Percentiles rank a stretch among this genome's conserved stretches.
Conservation (phyloP, 345 rosid species). For the Cardamine occulta region DNA sequence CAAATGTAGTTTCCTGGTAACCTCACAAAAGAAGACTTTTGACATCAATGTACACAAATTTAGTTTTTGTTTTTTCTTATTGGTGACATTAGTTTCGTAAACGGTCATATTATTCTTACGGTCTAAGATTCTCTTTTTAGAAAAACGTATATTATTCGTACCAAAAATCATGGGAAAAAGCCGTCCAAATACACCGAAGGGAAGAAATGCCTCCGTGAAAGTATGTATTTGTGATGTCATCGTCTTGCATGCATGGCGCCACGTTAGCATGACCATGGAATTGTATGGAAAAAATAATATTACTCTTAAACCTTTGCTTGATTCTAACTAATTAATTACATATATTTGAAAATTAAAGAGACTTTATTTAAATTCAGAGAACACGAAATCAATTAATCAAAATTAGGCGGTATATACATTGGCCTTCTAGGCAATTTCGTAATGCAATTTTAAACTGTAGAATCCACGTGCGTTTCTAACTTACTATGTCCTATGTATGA, state of each 20-base stretch:
- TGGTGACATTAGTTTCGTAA: constrained; percentile 21
- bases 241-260: constrained; percentile 22
- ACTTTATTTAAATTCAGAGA: neutral
- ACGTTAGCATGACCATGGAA: neutral
- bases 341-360: constrained; percentile 11
- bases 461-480: constrained; percentile 35
- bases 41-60: constrained; percentile 8
- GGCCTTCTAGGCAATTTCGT: constrained; percentile 16
- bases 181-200: constrained; percentile 24
- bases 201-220: constrained; percentile 25
- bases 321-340: neutral
- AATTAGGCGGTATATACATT: constrained; percentile 17
- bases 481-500: neutral
- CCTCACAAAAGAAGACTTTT: constrained; percentile 19
- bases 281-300: neutral
- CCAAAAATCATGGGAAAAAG: neutral
- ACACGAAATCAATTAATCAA: neutral
- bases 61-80: constrained; percentile 13
- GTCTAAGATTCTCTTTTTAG: constrained; percentile 29
- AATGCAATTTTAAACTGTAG: constrained; percentile 17
- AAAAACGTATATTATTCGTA: constrained; percentile 10
- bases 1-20: constrained; percentile 32
- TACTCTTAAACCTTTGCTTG: neutral
- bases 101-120: constrained; percentile 33
- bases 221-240: constrained; percentile 29